A percentile compares a stretch with the other conserved stretches of the same genome.
phyloP scores from a whole-genome alignment of 441 rosid species.

The Biscutella laevigata region DNA sequence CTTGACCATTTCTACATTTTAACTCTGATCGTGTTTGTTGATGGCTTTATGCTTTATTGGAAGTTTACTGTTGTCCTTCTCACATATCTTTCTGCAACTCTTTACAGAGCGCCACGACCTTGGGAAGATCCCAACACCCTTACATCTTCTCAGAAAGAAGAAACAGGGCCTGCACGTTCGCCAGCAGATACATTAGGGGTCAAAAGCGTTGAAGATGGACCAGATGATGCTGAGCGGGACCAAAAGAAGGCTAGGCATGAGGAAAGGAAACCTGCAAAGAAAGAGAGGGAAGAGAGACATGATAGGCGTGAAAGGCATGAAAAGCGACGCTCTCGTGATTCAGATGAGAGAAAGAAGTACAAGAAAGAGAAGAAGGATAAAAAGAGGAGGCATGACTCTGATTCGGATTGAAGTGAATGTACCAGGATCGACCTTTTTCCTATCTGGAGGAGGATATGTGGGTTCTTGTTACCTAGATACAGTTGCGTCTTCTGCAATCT shows the following conservation, averaged over 20 bases:
- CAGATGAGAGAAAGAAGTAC: conserved; percentile 45
- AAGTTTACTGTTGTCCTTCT: neutral
- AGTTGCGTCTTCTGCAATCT: neutral
- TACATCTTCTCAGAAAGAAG: conserved; percentile 32
- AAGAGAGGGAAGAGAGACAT: conserved; percentile 40
- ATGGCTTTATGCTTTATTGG: neutral
- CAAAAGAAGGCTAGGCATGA: conserved; percentile 50
- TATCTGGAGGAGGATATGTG: neutral
- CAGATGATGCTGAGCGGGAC: conserved; percentile 30
- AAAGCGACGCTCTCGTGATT: conserved; percentile 37
- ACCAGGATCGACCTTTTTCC: neutral
- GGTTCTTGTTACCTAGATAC: neutral
- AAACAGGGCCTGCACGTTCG: neutral
- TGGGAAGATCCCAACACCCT: conserved; percentile 85
- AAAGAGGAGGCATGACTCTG: conserved; percentile 45
- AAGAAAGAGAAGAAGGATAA: conserved; percentile 31
- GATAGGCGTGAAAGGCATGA: conserved; percentile 46
- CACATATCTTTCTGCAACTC: conserved; percentile 12
- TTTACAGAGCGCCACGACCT: conserved; percentile 55
- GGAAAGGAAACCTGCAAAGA: conserved; percentile 46
- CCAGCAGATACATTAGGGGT: conserved; percentile 21
- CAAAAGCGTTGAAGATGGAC: conserved; percentile 32
- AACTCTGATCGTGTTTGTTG: no score
- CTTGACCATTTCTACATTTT: neutral
- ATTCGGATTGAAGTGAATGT: conserved; percentile 16